Evolutionary conservation across 2,329 filamentous ascomycete species (phyloP).

Genomic region (Ophiostoma piceae): DNA sequence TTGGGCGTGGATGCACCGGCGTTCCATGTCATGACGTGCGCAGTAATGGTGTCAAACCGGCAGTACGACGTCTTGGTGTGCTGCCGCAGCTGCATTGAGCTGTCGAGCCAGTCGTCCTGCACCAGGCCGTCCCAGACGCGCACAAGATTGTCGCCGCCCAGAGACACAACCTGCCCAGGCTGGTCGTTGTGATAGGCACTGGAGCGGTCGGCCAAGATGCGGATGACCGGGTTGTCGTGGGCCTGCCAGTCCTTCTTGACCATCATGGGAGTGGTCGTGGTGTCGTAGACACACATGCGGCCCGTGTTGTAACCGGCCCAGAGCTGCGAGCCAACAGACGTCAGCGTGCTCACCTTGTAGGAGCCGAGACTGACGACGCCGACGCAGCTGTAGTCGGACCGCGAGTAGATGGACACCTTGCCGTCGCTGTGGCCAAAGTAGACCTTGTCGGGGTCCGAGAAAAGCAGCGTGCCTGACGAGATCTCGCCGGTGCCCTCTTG

Average conservation of each 20-base stretch:
- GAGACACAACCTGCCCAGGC: slow-evolving; percentile 74
- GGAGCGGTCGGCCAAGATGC: slow-evolving; percentile 70
- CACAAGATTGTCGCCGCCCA: slow-evolving; percentile 81
- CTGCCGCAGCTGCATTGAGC: slow-evolving; percentile 78
- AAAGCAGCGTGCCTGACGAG: slow-evolving; percentile 73
- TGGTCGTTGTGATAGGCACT: slow-evolving; percentile 81
- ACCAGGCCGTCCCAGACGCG: slow-evolving; percentile 88
- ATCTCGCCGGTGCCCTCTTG: slow-evolving; percentile 77
- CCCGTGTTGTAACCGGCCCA: slow-evolving; percentile 96
- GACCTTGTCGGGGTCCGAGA: slow-evolving; percentile 68
- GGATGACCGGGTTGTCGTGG: slow-evolving; percentile 75
- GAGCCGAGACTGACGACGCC: slow-evolving; percentile 78
- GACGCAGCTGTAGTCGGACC: slow-evolving; percentile 69
- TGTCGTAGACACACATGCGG: slow-evolving; percentile 89
- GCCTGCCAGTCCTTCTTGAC: slow-evolving; percentile 94
- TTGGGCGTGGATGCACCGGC: slow-evolving; percentile 92
- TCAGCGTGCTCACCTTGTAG: slow-evolving; percentile 89
- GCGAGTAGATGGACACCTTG: slow-evolving; percentile 89
- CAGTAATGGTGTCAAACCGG: slow-evolving; percentile 73
- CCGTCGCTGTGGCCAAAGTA: slow-evolving; percentile 92
- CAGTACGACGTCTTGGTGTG: slow-evolving; percentile 60
- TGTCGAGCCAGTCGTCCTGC: slow-evolving; percentile 91
- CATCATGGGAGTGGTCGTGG: slow-evolving; percentile 73
- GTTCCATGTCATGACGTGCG: slow-evolving; percentile 90
- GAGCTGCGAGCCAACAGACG: slow-evolving; percentile 72